Evolutionary conservation across 2,329 filamentous ascomycete species (phyloP).

Genomic region (Fusarium circinatum): DNA sequence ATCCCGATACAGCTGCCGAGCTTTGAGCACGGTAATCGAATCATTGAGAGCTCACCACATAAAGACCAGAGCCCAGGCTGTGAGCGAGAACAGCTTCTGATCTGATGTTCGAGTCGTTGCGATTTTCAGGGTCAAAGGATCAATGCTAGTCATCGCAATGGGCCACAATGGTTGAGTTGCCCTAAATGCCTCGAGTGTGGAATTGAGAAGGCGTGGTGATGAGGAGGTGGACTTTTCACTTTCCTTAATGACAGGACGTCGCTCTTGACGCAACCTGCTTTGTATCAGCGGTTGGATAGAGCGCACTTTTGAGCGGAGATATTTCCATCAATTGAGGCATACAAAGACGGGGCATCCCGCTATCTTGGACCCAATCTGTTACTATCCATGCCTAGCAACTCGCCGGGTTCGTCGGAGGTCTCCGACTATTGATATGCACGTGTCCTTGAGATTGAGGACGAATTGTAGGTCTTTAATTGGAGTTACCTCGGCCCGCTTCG

Average conservation of each 20-base stretch:
- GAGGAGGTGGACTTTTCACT: conserved; percentile 34
- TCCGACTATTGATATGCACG: conserved; percentile 10
- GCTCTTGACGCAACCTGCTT: conserved; percentile 28
- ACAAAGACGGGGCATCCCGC: conserved; percentile 31
- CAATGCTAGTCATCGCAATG: conserved; percentile 23
- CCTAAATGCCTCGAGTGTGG: conserved; percentile 16
- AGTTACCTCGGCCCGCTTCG: conserved; percentile 1
- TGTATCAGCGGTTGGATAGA: conserved; percentile 32
- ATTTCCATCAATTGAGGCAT: conserved; percentile 39
- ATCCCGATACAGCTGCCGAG: conserved; percentile 13
- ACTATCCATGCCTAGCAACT: conserved; percentile 2
- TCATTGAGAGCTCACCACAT: conserved; percentile 14
- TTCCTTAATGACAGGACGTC: conserved; percentile 25
- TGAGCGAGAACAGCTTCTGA: conserved; percentile 14
- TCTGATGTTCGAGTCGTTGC: conserved; percentile 14
- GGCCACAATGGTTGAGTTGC: conserved; percentile 1
- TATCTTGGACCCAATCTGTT: conserved; percentile 9
- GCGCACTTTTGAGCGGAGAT: conserved; percentile 34
- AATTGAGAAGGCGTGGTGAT: conserved; percentile 22
- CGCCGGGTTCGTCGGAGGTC: not conserved
- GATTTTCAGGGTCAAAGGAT: conserved; percentile 12
- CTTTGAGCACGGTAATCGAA: not conserved
- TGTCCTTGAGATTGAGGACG: not conserved
- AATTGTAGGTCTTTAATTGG: not conserved
- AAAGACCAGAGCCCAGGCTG: conserved; percentile 10